These are phyloP conservation scores for Gossypium turneri DNA, from an alignment of 345 rosid genomes.

Conservation along the genomic window DNA sequence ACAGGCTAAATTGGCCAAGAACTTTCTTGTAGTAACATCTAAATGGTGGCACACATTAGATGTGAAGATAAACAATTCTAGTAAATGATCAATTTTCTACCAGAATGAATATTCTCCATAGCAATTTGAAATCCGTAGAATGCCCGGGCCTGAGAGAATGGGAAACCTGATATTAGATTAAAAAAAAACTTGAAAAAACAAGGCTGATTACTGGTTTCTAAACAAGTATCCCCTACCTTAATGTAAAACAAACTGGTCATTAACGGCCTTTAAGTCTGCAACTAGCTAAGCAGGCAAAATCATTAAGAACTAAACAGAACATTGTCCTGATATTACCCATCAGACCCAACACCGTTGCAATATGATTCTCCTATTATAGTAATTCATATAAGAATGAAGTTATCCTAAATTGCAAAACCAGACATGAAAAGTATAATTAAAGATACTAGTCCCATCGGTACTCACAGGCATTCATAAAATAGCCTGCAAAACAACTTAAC, in stretches of 20 bases:
- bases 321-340: neutral
- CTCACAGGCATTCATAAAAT: neutral
- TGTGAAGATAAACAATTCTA: slow-evolving; percentile 1
- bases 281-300: neutral
- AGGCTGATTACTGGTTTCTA: neutral
- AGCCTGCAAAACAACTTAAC: neutral
- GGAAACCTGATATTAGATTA: slow-evolving; percentile 24
- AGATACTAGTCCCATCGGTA: neutral
- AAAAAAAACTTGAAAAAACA: neutral
- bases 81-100: slow-evolving; percentile 35
- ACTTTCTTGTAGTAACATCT: neutral
- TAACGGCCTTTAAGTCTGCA: neutral
- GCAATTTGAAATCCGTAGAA: slow-evolving; percentile 94
- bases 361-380: neutral
- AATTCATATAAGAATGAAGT: neutral
- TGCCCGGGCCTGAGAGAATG: slow-evolving; percentile 68
- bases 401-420: neutral
- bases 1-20: neutral
- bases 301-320: neutral
- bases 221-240: slow-evolving; percentile 1
- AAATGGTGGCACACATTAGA: neutral
- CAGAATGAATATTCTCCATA: slow-evolving; percentile 94
- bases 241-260: neutral
- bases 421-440: neutral
- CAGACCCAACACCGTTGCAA: neutral